Evolutionary conservation across 768 basidiomycete genomes (phyloP).

Genomic region (Austroboletus eburneus): DNA sequence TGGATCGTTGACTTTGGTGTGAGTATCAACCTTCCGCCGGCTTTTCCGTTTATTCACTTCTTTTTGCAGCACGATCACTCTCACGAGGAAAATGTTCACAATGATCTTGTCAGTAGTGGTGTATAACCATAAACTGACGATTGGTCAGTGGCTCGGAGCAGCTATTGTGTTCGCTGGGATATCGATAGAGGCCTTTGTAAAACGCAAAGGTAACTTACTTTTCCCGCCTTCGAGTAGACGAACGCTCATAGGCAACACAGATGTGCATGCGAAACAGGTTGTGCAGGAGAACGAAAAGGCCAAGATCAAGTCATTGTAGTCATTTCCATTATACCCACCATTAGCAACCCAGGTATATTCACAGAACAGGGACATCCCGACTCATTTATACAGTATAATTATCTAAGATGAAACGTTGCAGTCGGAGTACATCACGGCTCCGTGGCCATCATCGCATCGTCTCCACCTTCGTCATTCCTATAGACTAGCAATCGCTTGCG

Average conservation of each 20-base stretch:
- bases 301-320: conserved; percentile 71
- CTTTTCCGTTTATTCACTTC: conserved; percentile 2
- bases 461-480: conserved; percentile 27
- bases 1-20: conserved; percentile 87
- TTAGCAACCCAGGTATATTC: conserved; percentile 11
- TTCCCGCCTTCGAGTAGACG: neutral
- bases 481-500: conserved; percentile 41
- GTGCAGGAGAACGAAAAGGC: conserved; percentile 82
- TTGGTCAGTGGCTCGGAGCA: conserved; percentile 92
- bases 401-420: conserved; percentile 4
- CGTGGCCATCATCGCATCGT: conserved; percentile 35
- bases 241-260: conserved; percentile 35
- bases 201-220: conserved; percentile 65
- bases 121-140: conserved; percentile 80
- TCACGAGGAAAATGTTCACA: conserved; percentile 95
- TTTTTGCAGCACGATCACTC: conserved; percentile 74
- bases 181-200: conserved; percentile 87
- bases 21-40: conserved; percentile 28
- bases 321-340: conserved; percentile 5
- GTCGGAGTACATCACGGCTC: conserved; percentile 16
- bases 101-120: conserved; percentile 94
- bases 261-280: conserved; percentile 76
- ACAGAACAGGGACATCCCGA: conserved; percentile 9
- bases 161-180: conserved; percentile 93
- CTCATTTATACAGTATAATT: conserved; percentile 26